phyloP scores from a whole-genome alignment of 257 asterid species.

The Jaltomata sinuosa region DNA sequence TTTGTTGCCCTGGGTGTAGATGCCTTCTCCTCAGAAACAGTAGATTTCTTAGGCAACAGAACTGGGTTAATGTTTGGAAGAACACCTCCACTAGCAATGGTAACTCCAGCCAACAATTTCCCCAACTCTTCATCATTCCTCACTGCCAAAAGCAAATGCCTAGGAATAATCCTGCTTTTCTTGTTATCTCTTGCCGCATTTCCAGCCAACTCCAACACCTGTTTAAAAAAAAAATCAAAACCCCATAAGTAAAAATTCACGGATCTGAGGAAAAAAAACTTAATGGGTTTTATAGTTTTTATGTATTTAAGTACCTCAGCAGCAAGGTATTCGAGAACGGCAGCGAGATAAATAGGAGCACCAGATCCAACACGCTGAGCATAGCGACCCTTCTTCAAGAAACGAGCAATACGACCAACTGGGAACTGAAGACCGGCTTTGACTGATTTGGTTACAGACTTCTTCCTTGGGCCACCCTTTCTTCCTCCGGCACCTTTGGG shows the following conservation, averaged over 20 bases:
- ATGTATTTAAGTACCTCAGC: conserved; percentile 25
- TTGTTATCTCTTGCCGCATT: conserved; percentile 47
- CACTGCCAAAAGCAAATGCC: conserved; percentile 36
- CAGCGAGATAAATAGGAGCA: conserved; percentile 39
- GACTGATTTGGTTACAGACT: conserved; percentile 26
- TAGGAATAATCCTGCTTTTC: conserved; percentile 31
- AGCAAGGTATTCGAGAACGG: conserved; percentile 36
- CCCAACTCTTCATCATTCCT: conserved; percentile 45
- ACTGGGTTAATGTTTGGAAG: conserved; percentile 34
- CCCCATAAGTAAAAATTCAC: not conserved
- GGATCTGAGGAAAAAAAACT: not conserved
- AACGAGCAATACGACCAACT: conserved; percentile 41
- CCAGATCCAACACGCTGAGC: conserved; percentile 36
- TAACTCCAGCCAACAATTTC: conserved; percentile 29
- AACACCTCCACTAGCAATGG: conserved; percentile 40
- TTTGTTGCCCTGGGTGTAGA: not conserved
- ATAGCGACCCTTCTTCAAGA: conserved; percentile 32
- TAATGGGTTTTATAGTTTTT: not conserved
- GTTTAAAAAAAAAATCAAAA: not conserved
- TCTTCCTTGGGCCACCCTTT: conserved; percentile 33
- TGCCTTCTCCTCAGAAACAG: not conserved
- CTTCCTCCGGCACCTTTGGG: conserved; percentile 27
- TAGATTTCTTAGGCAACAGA: conserved; percentile 35
- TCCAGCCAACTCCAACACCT: conserved; percentile 47
- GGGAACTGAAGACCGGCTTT: conserved; percentile 53